phyloP scores from a whole-genome alignment of 1,284 basidiomycete genomes.

The Sphaerobolus stellatus region DNA sequence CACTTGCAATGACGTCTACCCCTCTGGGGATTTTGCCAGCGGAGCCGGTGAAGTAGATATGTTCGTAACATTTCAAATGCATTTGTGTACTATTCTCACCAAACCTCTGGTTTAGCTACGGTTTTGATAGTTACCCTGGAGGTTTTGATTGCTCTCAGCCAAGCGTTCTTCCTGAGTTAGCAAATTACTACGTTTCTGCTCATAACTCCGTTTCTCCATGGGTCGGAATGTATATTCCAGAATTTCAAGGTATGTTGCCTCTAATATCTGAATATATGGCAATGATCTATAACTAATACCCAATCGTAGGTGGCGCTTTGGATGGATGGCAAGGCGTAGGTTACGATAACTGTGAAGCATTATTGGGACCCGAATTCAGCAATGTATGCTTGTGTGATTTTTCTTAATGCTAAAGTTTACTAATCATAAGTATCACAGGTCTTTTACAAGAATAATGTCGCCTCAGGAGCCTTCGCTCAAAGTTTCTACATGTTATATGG shows the following conservation, averaged over 20 bases:
- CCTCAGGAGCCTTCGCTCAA: neutral
- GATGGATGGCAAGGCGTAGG: conserved; percentile 62
- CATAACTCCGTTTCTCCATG: conserved; percentile 6
- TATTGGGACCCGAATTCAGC: conserved; percentile 5
- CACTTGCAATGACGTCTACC: neutral
- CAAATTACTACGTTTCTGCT: conserved; percentile 6
- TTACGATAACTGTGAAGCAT: conserved; percentile 7
- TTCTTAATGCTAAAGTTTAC: neutral
- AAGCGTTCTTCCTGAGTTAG: conserved; percentile 1
- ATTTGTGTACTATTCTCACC: neutral
- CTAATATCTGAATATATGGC: too few species aligned
- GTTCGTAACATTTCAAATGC: neutral
- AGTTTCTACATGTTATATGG: conserved; percentile 11
- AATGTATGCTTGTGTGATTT: neutral
- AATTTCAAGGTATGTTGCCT: conserved; percentile 6
- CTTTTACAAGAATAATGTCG: conserved; percentile 6
- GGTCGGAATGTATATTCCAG: conserved; percentile 3
- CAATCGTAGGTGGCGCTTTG: conserved; percentile 64
- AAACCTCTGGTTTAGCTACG: neutral
- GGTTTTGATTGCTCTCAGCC: neutral
- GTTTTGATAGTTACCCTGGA: neutral
- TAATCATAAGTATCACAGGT: neutral
- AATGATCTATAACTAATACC: too few species aligned
- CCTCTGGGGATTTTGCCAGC: neutral
- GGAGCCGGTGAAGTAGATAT: neutral